Conservation (phyloP, 352 stramenopile genomes). For the Bremia lactucae region DNA sequence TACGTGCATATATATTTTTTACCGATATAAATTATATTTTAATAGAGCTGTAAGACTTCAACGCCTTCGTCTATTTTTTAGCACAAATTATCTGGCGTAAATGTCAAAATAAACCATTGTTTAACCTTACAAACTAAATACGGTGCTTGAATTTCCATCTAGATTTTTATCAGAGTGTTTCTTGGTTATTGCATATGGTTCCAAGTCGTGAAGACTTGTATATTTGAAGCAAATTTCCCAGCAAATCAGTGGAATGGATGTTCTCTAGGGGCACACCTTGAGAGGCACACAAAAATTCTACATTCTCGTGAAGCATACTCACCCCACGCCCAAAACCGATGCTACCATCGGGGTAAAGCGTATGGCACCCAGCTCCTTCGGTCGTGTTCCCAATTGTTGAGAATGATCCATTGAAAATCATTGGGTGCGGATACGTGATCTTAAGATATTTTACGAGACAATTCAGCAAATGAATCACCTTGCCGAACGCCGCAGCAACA, state of each 20-base stretch:
- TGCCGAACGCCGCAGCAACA: constrained; percentile 52
- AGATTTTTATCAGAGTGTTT: constrained; percentile 8
- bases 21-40: too few species aligned
- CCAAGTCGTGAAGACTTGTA: constrained; percentile 33
- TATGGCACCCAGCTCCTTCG: constrained; percentile 70
- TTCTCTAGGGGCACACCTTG: constrained; percentile 32
- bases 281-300: constrained; percentile 40
- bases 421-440: constrained; percentile 67
- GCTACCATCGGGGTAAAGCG: constrained; percentile 73
- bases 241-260: constrained; percentile 42
- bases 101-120: too few species aligned
- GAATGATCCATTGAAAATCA: constrained; percentile 81
- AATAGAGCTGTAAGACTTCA: too few species aligned
- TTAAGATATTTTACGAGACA: constrained; percentile 61
- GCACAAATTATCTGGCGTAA: too few species aligned
- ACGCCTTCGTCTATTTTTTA: too few species aligned
- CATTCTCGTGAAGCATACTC: constrained; percentile 69
- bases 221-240: constrained; percentile 58
- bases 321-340: constrained; percentile 65
- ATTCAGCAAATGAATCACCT: constrained; percentile 65
- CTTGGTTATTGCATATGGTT: constrained; percentile 29
- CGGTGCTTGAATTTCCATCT: too few species aligned
- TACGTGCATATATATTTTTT: too few species aligned
- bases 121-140: too few species aligned
- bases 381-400: constrained; percentile 76